Evolutionary conservation across 352 stramenopile genomes (phyloP).

Genomic region (Phytophthora fragariae): DNA sequence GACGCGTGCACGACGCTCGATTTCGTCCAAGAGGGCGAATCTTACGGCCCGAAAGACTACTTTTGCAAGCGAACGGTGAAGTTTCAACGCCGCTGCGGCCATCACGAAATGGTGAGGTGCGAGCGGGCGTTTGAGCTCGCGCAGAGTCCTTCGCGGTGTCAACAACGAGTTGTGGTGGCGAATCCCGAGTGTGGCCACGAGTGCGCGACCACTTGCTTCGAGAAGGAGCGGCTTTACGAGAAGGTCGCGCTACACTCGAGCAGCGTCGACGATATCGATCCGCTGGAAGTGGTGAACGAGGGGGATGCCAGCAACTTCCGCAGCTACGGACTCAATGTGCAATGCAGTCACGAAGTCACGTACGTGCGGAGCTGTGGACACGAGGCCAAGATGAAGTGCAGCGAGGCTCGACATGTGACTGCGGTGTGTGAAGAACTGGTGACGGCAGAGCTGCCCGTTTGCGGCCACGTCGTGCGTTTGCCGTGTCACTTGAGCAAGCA

Average conservation of each 20-base stretch:
- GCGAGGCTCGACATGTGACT: constrained; percentile 46
- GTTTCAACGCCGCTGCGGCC: constrained; percentile 73
- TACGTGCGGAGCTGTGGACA: constrained; percentile 56
- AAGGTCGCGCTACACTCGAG: constrained; percentile 18
- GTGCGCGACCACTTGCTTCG: constrained; percentile 60
- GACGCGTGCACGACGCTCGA: constrained; percentile 38
- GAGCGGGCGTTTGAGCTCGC: constrained; percentile 79
- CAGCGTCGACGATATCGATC: constrained; percentile 22
- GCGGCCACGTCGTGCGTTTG: constrained; percentile 55
- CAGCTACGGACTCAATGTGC: constrained; percentile 53
- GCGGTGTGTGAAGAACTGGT: constrained; percentile 47
- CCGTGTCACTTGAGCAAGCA: constrained; percentile 42
- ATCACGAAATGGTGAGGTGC: constrained; percentile 62
- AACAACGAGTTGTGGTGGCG: constrained; percentile 48
- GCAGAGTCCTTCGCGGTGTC: constrained; percentile 50
- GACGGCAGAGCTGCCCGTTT: constrained; percentile 40
- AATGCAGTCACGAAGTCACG: constrained; percentile 46
- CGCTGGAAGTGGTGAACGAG: constrained; percentile 49
- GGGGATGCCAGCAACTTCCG: constrained; percentile 41
- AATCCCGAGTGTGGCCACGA: constrained; percentile 82
- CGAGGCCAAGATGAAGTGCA: constrained; percentile 53
- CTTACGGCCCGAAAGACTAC: constrained; percentile 77
- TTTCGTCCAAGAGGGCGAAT: constrained; percentile 62
- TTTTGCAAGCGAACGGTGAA: constrained; percentile 64
- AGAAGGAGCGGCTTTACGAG: constrained; percentile 24